phyloP scores from a whole-genome alignment of 768 basidiomycete genomes.

The Boletus edulis region DNA sequence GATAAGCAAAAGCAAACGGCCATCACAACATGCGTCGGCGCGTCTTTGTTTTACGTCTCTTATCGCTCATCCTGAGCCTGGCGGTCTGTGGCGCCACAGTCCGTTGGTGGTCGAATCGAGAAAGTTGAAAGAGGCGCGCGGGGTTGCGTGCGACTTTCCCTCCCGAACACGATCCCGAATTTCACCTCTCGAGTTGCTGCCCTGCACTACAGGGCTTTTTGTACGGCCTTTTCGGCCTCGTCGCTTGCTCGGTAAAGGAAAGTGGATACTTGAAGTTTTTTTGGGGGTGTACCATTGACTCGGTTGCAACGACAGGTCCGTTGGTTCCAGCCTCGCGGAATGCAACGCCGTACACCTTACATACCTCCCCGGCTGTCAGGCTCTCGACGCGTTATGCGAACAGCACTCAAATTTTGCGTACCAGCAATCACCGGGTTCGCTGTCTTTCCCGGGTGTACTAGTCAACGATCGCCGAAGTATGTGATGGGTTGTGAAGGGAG shows the following conservation, averaged over 20 bases:
- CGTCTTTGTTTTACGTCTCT: constrained; percentile 22
- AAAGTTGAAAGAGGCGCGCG: constrained; percentile 12
- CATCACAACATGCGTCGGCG: constrained; percentile 20
- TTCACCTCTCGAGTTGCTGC: background rate
- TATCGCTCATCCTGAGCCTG: background rate
- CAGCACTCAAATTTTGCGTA: background rate
- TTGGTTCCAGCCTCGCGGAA: constrained; percentile 4
- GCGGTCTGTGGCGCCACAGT: background rate
- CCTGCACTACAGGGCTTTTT: constrained; percentile 3
- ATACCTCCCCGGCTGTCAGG: background rate
- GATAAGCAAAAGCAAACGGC: background rate
- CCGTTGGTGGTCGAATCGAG: constrained; percentile 11
- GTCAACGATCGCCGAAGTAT: constrained; percentile 5
- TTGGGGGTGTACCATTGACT: constrained; percentile 3
- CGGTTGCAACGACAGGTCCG: constrained; percentile 3
- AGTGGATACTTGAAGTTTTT: background rate
- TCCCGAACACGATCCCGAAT: constrained; percentile 14
- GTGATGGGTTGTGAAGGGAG: background rate
- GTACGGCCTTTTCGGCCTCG: background rate
- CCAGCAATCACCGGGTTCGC: background rate
- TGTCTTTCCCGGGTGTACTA: background rate
- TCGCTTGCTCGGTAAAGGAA: constrained; percentile 15
- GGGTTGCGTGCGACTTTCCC: background rate
- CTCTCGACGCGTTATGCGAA: background rate
- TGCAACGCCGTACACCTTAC: background rate